These are phyloP conservation scores for Talaromyces sp. DNA, from an alignment of 2,329 filamentous ascomycete species.

Conservation along the genomic window DNA sequence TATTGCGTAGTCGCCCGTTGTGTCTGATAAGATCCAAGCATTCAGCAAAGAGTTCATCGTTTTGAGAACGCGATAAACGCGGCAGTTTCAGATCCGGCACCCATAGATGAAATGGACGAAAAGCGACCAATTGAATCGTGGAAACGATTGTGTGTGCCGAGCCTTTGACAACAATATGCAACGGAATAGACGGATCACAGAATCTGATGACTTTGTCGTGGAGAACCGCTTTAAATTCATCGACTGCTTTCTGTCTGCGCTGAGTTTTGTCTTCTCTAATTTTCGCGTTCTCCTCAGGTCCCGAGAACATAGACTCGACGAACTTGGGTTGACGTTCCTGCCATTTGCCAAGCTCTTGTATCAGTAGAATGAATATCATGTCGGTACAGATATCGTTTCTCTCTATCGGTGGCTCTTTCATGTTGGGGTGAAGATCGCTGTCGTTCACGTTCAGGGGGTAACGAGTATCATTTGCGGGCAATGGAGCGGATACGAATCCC, in stretches of 20 bases:
- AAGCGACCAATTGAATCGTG: constrained; percentile 73
- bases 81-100: neutral
- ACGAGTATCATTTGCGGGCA: constrained; percentile 36
- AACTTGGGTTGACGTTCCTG: neutral
- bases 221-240: constrained; percentile 51
- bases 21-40: constrained; percentile 7
- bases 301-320: constrained; percentile 33
- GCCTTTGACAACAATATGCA: constrained; percentile 67
- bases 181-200: constrained; percentile 49
- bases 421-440: constrained; percentile 48
- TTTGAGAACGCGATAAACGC: neutral
- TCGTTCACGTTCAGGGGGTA: constrained; percentile 53
- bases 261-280: constrained; percentile 19
- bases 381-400: constrained; percentile 47
- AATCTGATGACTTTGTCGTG: constrained; percentile 56
- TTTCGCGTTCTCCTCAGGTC: constrained; percentile 23
- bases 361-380: constrained; percentile 49
- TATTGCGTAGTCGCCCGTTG: constrained; percentile 1
- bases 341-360: constrained; percentile 49
- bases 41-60: constrained; percentile 3
- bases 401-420: constrained; percentile 46
- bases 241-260: constrained; percentile 28
- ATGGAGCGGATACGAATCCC: constrained; percentile 1
- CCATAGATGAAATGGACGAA: constrained; percentile 54
- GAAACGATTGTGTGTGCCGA: constrained; percentile 68